Percentiles rank a stretch among this genome's conserved stretches.
Conservation (phyloP, 257 asterid genomes). For the Gentiana straminea region DNA sequence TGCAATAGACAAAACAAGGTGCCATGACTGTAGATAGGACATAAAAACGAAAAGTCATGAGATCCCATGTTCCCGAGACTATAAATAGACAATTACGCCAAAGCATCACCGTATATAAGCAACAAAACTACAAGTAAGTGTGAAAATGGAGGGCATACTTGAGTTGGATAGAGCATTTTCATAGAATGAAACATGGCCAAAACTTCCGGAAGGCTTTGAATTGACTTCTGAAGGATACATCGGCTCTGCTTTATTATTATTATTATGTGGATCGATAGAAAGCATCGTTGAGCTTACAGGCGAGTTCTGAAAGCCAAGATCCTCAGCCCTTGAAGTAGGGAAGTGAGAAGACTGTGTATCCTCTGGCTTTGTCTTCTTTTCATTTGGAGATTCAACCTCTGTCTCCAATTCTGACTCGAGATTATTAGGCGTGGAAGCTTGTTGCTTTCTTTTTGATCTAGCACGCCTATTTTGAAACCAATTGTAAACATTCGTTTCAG, state of each 20-base stretch:
- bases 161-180: constrained; percentile 52
- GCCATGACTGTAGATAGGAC: too few relatives aligned
- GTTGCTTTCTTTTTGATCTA: constrained; percentile 90
- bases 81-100: neutral
- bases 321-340: constrained; percentile 40
- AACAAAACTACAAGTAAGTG: neutral
- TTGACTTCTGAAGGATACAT: constrained; percentile 53
- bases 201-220: constrained; percentile 49
- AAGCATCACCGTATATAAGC: neutral
- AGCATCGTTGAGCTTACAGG: constrained; percentile 32
- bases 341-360: constrained; percentile 47
- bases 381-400: constrained; percentile 88
- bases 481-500: constrained; percentile 93
- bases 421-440: constrained; percentile 42
- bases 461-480: constrained; percentile 99
- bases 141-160: constrained; percentile 25
- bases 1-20: too few relatives aligned
- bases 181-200: constrained; percentile 59
- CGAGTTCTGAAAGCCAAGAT: constrained; percentile 53
- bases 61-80: neutral
- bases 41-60: neutral
- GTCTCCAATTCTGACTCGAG: constrained; percentile 84
- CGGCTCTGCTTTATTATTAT: constrained; percentile 48
- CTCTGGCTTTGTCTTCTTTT: constrained; percentile 71
- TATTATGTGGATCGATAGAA: constrained; percentile 33